These are phyloP conservation scores for Cucurbita maxima DNA, from an alignment of 306 rosid species.

Conservation along the genomic window DNA sequence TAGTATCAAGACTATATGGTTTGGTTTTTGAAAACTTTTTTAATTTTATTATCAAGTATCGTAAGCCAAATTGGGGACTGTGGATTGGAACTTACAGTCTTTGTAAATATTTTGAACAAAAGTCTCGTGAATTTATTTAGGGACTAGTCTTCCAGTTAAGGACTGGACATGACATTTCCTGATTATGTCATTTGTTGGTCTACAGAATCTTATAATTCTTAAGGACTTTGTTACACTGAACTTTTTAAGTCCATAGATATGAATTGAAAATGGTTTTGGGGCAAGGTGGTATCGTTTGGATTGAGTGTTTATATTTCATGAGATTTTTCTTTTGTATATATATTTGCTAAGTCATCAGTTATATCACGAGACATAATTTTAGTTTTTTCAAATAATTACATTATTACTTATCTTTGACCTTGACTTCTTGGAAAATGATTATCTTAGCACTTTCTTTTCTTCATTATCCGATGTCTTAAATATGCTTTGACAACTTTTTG, in stretches of 20 bases:
- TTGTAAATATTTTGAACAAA: not conserved
- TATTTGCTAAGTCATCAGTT: not conserved
- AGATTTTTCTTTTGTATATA: not conserved
- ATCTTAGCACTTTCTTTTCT: not conserved
- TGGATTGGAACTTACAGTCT: not conserved
- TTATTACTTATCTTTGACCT: not conserved
- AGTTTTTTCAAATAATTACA: not conserved
- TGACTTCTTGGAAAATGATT: not conserved
- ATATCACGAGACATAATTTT: not conserved
- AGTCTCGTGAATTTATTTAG: not conserved
- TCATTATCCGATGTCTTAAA: not conserved
- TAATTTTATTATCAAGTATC: not conserved
- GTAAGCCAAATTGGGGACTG: not conserved
- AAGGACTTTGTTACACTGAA: not conserved
- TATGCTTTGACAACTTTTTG: conserved; percentile 13
- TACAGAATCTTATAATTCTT: not conserved
- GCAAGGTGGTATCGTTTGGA: not conserved
- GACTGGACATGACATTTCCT: not conserved
- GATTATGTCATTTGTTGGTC: not conserved
- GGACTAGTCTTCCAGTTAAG: not conserved
- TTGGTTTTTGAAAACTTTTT: not conserved
- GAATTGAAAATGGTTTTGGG: not conserved
- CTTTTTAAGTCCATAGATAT: not conserved
- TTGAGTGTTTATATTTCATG: not conserved
- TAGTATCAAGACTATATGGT: not conserved